Evolutionary conservation across 495 filamentous ascomycete genomes (phyloP), one percentile per base, ranked within the genome.

Genomic region (Hypoxylon rickii): DNA sequence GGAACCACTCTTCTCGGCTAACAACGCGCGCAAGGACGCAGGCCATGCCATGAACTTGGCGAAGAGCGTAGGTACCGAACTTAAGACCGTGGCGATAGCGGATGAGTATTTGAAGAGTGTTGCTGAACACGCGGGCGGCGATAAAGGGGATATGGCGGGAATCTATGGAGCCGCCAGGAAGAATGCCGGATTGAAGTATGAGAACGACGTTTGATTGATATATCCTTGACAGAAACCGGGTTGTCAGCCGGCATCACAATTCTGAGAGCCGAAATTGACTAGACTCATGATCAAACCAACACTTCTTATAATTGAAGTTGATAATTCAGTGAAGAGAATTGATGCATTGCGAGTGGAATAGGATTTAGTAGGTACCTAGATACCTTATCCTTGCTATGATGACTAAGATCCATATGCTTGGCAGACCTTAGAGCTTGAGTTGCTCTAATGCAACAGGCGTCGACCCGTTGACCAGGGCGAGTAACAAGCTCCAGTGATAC

Each of bases 21-120:
- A 95, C 70, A 70, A 96, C 45, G 91, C 91, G 13, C 73, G 86
- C 56, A 97, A 97, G 73, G 92, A 97, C 79, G 82, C 86, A 26
- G 68, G 86, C 7, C 92, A 96, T 79, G 89, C 87, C 15, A 69
- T 83, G 61, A 73, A 70, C 33, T 54, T 96, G 64, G 92, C 89
- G 2, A 69, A 83, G 52, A 71, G 71, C 29, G 73, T 74, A 3
- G 92, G 89, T 0, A 76, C 80, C 55, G 74, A 75, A 51, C 70
- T 96, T 78, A 76, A 79, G 58, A 84, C 80, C 55, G 70, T 86
- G 3, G 82, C 89, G 68, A 79, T 88, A 7, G 86, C 77, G 2
- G 87, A 92, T 71, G 71, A 68, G 33, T 88, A 94, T 69, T 71
- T 92, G 18, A 87, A 91, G 75, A 29, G 29, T 6, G 63, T 66